phyloP scores from a whole-genome alignment of 345 rosid species.

The Arabis hirsuta region DNA sequence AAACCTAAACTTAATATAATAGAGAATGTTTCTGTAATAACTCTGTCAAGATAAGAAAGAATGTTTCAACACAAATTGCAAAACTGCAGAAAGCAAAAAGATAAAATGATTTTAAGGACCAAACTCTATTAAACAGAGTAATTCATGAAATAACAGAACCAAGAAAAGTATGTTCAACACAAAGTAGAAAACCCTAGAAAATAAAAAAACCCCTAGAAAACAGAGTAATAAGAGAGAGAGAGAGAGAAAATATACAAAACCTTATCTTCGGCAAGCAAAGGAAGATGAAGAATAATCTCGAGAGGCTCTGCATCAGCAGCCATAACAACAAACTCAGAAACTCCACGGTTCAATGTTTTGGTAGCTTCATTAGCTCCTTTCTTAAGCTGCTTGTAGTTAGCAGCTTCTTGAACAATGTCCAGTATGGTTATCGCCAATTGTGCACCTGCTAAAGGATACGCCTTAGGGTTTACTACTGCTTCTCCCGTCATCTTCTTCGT shows the following conservation, averaged over 20 bases:
- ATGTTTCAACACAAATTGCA: too few relatives aligned
- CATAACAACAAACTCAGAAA: slow-evolving; percentile 86
- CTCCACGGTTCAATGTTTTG: slow-evolving; percentile 84
- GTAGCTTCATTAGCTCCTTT: slow-evolving; percentile 98
- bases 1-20: too few relatives aligned
- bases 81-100: too few relatives aligned
- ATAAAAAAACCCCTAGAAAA: not conserved
- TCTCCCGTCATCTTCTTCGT: slow-evolving; percentile 54
- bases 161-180: not conserved
- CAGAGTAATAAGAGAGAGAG: not conserved
- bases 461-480: slow-evolving; percentile 74
- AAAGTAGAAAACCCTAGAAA: not conserved
- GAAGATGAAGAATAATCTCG: slow-evolving; percentile 80
- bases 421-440: slow-evolving; percentile 67
- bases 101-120: not conserved
- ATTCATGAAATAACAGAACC: not conserved
- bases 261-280: slow-evolving; percentile 80
- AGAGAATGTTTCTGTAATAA: too few relatives aligned
- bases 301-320: slow-evolving; percentile 82
- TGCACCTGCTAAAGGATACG: slow-evolving; percentile 80
- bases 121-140: not conserved
- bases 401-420: slow-evolving; percentile 88
- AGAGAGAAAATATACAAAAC: slow-evolving; percentile 31
- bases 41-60: too few relatives aligned
- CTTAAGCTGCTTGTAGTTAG: slow-evolving; percentile 90